Conservation (phyloP, 2,329 filamentous ascomycete genomes). For the Orbilia brochopaga region DNA sequence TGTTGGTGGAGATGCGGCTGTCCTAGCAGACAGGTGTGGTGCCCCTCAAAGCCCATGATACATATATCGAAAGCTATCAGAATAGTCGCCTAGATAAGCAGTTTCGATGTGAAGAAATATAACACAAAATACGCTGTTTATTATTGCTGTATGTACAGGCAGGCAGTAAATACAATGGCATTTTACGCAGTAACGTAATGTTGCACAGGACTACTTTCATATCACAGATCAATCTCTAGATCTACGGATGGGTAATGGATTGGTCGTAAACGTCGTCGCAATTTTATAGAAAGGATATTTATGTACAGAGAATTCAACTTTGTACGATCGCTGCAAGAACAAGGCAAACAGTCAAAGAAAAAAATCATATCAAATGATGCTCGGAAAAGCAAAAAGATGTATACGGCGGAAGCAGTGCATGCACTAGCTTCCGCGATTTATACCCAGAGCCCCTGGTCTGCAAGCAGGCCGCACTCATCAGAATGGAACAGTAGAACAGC, state of each 20-base stretch:
- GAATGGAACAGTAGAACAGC: not conserved
- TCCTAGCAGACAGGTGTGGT: not conserved
- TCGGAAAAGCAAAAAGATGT: conserved; percentile 4
- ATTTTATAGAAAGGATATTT: not conserved
- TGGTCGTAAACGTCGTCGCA: not conserved
- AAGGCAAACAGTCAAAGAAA: conserved; percentile 2
- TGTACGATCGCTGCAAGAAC: conserved; percentile 10
- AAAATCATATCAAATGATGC: conserved; percentile 47
- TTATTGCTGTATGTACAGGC: no score
- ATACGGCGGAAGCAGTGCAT: not conserved
- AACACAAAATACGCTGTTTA: no score
- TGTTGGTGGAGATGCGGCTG: not conserved
- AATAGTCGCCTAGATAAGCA: no score
- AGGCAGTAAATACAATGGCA: no score
- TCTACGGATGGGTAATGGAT: no score
- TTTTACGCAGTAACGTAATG: no score
- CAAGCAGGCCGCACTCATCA: not conserved
- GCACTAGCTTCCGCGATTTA: no score
- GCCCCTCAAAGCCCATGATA: not conserved
- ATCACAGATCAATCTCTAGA: no score
- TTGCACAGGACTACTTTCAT: no score
- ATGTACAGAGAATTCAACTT: not conserved
- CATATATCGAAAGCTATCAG: no score
- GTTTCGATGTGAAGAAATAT: no score
- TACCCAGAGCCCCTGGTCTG: not conserved